phyloP scores from a whole-genome alignment of 2,329 filamentous ascomycete genomes.

The Calonectria multiphialidica region DNA sequence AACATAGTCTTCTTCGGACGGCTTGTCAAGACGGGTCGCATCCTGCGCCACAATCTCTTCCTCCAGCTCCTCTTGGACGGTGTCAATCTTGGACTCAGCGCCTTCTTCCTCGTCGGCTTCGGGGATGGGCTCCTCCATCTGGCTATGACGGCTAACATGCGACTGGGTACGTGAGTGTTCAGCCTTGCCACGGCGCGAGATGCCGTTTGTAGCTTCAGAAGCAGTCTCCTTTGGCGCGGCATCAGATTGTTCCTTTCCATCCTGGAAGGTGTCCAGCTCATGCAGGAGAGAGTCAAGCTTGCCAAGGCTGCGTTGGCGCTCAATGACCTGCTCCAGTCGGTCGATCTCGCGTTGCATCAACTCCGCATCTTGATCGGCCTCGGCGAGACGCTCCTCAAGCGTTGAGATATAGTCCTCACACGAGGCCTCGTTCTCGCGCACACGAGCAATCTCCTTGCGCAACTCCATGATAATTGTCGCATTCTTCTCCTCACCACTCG shows the following conservation, averaged over 20 bases:
- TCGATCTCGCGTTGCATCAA: slow-evolving; percentile 98
- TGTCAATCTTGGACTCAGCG: slow-evolving; percentile 42
- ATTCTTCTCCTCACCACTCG: slow-evolving; percentile 93
- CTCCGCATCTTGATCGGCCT: slow-evolving; percentile 95
- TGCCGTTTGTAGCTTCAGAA: slow-evolving; percentile 51
- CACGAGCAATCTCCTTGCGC: slow-evolving; percentile 89
- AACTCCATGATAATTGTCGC: slow-evolving; percentile 86
- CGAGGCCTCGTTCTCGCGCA: slow-evolving; percentile 89
- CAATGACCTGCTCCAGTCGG: slow-evolving; percentile 92
- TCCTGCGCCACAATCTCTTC: slow-evolving; percentile 32
- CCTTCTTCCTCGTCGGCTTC: slow-evolving; percentile 62
- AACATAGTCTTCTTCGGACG: slow-evolving; percentile 37
- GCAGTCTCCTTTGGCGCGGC: slow-evolving; percentile 45
- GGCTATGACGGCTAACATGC: slow-evolving; percentile 65
- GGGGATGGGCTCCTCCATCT: slow-evolving; percentile 66
- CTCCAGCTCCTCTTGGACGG: slow-evolving; percentile 50
- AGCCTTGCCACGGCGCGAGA: slow-evolving; percentile 57
- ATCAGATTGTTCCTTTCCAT: slow-evolving; percentile 57
- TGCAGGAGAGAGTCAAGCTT: slow-evolving; percentile 93
- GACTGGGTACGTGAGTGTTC: slow-evolving; percentile 69
- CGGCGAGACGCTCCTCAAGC: slow-evolving; percentile 92
- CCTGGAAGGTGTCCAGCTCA: slow-evolving; percentile 85
- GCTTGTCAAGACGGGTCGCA: slow-evolving; percentile 26
- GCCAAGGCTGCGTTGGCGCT: slow-evolving; percentile 93
- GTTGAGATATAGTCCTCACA: slow-evolving; percentile 98